These are phyloP conservation scores for Colletotrichum shisoi DNA, from an alignment of 2,329 filamentous ascomycete genomes.

Conservation along the genomic window DNA sequence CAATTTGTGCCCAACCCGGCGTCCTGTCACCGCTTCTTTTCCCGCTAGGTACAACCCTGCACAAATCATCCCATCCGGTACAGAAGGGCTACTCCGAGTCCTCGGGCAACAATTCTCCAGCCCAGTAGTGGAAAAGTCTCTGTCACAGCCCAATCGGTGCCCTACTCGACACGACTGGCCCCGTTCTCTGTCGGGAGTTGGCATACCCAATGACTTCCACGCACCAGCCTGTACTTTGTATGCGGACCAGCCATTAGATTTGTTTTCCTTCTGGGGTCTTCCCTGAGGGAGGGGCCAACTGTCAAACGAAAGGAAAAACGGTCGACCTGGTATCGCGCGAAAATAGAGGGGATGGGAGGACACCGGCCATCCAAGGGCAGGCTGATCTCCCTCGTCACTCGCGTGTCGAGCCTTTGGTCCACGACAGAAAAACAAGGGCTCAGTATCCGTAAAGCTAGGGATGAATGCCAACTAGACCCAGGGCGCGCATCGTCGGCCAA, in stretches of 20 bases:
- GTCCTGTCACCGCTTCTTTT: slow-evolving; percentile 47
- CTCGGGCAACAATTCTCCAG: slow-evolving; percentile 47
- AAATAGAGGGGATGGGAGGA: slow-evolving; percentile 33
- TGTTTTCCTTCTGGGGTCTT: slow-evolving; percentile 38
- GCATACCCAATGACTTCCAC: slow-evolving; percentile 35
- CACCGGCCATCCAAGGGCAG: slow-evolving; percentile 34
- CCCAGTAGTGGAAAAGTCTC: slow-evolving; percentile 37
- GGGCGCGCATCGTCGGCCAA: slow-evolving; percentile 28
- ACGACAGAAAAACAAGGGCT: slow-evolving; percentile 10
- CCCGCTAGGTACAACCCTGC: slow-evolving; percentile 49
- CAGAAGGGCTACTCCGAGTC: slow-evolving; percentile 44
- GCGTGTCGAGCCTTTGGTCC: slow-evolving; percentile 21
- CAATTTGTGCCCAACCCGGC: slow-evolving; percentile 41
- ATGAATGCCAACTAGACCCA: slow-evolving; percentile 28
- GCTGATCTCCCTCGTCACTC: slow-evolving; percentile 34
- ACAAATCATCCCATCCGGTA: slow-evolving; percentile 44
- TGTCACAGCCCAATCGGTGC: slow-evolving; percentile 47
- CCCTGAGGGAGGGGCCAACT: slow-evolving; percentile 39
- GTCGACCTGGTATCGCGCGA: slow-evolving; percentile 32
- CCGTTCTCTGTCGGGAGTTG: slow-evolving; percentile 30
- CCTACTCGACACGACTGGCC: slow-evolving; percentile 40
- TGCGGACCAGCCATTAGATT: slow-evolving; percentile 32
- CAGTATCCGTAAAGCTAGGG: slow-evolving; percentile 28
- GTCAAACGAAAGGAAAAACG: slow-evolving; percentile 28
- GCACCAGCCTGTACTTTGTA: slow-evolving; percentile 14